Percentiles rank a stretch among this genome's conserved stretches.
These are phyloP conservation scores for Craspedostauros australis DNA, from an alignment of 108 stramenopile genomes.

Conservation along the genomic window DNA sequence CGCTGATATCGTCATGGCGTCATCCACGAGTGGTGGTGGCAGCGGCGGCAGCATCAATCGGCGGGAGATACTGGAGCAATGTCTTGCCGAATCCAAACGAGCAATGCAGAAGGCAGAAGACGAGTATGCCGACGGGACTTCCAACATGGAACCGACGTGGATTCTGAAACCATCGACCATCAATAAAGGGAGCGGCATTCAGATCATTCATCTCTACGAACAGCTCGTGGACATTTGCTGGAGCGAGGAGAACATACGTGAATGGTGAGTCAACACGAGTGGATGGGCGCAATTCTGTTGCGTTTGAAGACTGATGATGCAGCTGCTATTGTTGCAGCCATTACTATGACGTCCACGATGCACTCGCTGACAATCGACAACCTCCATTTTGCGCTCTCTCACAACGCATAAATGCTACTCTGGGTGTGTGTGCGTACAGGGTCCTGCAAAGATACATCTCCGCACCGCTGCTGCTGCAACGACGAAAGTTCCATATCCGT, in stretches of 20 bases:
- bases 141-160: conserved; percentile 12
- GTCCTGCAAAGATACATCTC: conserved; percentile 30
- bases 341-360: no score
- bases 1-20: conserved; percentile 1
- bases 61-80: conserved; percentile 3
- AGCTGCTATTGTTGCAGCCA: no score
- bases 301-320: no score
- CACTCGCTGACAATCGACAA: no score
- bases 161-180: conserved; percentile 40
- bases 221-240: conserved; percentile 22
- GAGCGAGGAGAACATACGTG: conserved; percentile 22
- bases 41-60: conserved; percentile 4
- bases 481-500: conserved; percentile 60
- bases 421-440: conserved; percentile 1
- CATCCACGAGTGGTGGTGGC: no score
- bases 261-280: conserved; percentile 19
- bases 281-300: no score
- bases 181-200: conserved; percentile 41
- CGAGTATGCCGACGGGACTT: not conserved
- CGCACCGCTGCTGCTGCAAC: conserved; percentile 31
- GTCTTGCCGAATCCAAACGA: conserved; percentile 3
- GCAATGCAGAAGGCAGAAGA: conserved; percentile 4
- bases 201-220: conserved; percentile 15
- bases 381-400: no score
- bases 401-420: conserved; percentile 1